Evolutionary conservation across 495 filamentous ascomycete species (phyloP).

Genomic region (Cetradonia linearis): DNA sequence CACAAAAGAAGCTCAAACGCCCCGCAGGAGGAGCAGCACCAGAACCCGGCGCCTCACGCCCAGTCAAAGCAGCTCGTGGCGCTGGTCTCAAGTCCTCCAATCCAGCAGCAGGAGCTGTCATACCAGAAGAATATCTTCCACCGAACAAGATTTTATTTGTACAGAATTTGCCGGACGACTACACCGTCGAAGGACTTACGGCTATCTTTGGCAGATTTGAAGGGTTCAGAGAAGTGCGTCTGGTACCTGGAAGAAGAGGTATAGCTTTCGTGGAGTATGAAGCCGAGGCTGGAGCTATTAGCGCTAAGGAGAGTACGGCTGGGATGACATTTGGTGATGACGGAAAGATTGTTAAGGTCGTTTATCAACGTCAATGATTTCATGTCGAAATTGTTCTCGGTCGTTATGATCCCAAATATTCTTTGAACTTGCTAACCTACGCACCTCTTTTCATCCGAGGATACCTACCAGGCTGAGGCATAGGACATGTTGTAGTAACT

Average conservation of each 20-base stretch:
- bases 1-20: slow-evolving; percentile 73
- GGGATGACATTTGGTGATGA: slow-evolving; percentile 75
- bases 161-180: slow-evolving; percentile 82
- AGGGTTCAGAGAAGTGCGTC: slow-evolving; percentile 85
- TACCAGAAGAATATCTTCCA: slow-evolving; percentile 94
- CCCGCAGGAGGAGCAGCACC: slow-evolving; percentile 43
- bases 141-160: slow-evolving; percentile 98
- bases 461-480: neutral
- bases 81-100: slow-evolving; percentile 74
- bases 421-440: neutral
- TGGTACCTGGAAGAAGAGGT: slow-evolving; percentile 75
- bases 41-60: slow-evolving; percentile 45
- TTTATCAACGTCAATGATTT: slow-evolving; percentile 76
- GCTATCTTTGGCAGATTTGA: slow-evolving; percentile 82
- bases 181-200: slow-evolving; percentile 66
- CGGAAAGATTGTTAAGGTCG: slow-evolving; percentile 63
- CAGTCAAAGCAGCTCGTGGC: slow-evolving; percentile 62
- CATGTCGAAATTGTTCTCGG: neutral
- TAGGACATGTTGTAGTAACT: too few relatives aligned
- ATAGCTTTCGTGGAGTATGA: slow-evolving; percentile 98
- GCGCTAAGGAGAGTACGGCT: slow-evolving; percentile 87
- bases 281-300: slow-evolving; percentile 76
- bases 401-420: neutral
- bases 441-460: too few relatives aligned
- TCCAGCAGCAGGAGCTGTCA: slow-evolving; percentile 56